These are phyloP conservation scores for Dipodascopsis uninucleata DNA, from an alignment of 805 yeast species.

Conservation along the genomic window DNA sequence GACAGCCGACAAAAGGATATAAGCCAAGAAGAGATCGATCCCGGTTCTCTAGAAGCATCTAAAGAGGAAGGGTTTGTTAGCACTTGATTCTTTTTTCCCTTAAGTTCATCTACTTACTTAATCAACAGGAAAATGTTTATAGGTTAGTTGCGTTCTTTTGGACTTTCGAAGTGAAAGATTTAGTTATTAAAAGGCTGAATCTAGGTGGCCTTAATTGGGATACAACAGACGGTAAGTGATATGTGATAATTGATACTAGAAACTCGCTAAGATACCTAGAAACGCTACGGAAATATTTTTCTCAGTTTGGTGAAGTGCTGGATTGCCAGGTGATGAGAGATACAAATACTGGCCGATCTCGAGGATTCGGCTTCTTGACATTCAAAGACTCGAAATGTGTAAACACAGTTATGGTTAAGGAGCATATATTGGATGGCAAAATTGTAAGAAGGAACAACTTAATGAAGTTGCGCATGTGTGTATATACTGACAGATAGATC, in stretches of 20 bases:
- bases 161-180: slow-evolving; percentile 1
- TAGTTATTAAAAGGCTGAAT: slow-evolving; percentile 28
- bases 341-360: slow-evolving; percentile 70
- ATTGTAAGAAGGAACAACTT: slow-evolving; percentile 39
- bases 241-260: neutral
- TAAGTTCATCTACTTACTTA: neutral
- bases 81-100: slow-evolving; percentile 33
- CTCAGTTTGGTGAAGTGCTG: slow-evolving; percentile 80
- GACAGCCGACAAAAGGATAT: neutral
- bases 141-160: slow-evolving; percentile 7
- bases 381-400: slow-evolving; percentile 79
- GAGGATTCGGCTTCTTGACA: slow-evolving; percentile 93
- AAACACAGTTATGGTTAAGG: slow-evolving; percentile 77
- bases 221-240: slow-evolving; percentile 59
- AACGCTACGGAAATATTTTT: slow-evolving; percentile 72
- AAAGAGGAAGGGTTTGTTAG: slow-evolving; percentile 23
- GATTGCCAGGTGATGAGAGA: slow-evolving; percentile 95
- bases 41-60: slow-evolving; percentile 8
- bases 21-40: neutral
- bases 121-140: slow-evolving; percentile 30
- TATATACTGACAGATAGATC: neutral
- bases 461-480: too few species aligned
- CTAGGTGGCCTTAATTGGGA: slow-evolving; percentile 98
- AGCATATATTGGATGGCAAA: slow-evolving; percentile 90
- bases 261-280: slow-evolving; percentile 39